These are phyloP conservation scores for Urochloa ruziziensis DNA, from an alignment of 176 grass and related monocot genomes.

Conservation along the genomic window DNA sequence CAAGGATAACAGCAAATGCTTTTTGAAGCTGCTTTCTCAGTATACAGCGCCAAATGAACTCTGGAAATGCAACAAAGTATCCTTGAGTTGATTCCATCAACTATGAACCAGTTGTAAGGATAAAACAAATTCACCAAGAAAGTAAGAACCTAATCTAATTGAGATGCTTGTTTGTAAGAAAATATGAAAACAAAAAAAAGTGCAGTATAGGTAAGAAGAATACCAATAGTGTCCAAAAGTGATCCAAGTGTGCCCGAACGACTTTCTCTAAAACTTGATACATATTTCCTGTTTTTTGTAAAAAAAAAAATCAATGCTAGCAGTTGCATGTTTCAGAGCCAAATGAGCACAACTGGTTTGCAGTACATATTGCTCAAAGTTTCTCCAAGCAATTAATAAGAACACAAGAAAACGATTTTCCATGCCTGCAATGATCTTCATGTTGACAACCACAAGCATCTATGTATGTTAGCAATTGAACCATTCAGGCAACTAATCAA, in stretches of 20 bases:
- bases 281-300: slow-evolving; percentile 59
- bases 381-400: slow-evolving; percentile 19
- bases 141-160: neutral
- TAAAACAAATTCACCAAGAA: neutral
- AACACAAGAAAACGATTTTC: neutral
- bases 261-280: slow-evolving; percentile 85
- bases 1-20: slow-evolving; percentile 65
- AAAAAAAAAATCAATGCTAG: neutral
- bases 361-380: slow-evolving; percentile 16
- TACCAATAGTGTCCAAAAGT: slow-evolving; percentile 78
- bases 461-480: neutral
- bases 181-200: slow-evolving; percentile 1
- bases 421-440: neutral
- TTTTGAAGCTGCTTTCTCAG: slow-evolving; percentile 91
- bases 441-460: neutral
- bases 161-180: neutral
- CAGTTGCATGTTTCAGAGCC: neutral
- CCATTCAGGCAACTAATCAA: slow-evolving; percentile 13
- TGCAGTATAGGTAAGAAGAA: slow-evolving; percentile 9
- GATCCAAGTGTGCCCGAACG: slow-evolving; percentile 62
- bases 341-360: slow-evolving; percentile 10
- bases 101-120: neutral
- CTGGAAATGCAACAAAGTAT: slow-evolving; percentile 50
- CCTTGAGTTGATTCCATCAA: neutral
- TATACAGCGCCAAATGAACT: slow-evolving; percentile 90